A percentile compares a stretch with the other conserved stretches of the same genome.
Evolutionary conservation across 495 filamentous ascomycete species (phyloP).

Genomic region (Podospora appendiculata): DNA sequence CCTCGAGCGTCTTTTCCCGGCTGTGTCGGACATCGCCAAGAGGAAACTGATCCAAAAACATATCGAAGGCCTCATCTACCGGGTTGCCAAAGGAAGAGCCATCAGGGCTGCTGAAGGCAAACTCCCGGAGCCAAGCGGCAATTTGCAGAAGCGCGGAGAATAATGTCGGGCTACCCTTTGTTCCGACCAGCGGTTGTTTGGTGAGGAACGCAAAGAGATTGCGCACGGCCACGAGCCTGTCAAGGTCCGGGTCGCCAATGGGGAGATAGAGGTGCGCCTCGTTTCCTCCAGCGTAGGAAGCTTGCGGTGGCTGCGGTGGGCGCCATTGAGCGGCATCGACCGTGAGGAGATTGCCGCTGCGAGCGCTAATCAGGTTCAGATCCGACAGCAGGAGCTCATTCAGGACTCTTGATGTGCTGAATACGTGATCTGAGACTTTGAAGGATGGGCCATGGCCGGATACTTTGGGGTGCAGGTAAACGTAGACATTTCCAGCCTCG

Average conservation of each 20-base stretch:
- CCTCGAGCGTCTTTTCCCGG: constrained; percentile 86
- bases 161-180: constrained; percentile 52
- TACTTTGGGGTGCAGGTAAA: constrained; percentile 71
- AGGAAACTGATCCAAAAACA: constrained; percentile 65
- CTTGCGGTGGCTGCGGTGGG: constrained; percentile 26
- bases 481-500: constrained; percentile 68
- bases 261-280: constrained; percentile 70
- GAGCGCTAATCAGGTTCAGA: constrained; percentile 35
- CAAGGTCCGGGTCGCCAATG: constrained; percentile 43
- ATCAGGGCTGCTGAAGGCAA: constrained; percentile 74
- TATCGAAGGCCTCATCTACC: constrained; percentile 64
- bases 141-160: constrained; percentile 72
- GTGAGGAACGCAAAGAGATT: constrained; percentile 89
- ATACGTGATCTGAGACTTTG: constrained; percentile 62
- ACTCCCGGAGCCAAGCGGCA: constrained; percentile 57
- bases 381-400: constrained; percentile 60
- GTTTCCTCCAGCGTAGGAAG: constrained; percentile 17
- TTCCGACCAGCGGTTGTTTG: constrained; percentile 73
- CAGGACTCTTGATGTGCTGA: constrained; percentile 63
- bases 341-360: constrained; percentile 28
- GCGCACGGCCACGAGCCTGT: constrained; percentile 64
- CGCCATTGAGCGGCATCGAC: constrained; percentile 36
- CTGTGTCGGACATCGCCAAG: constrained; percentile 76
- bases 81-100: constrained; percentile 75
- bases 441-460: constrained; percentile 67